These are phyloP conservation scores for Hypocrella siamensis DNA, from an alignment of 2,329 filamentous ascomycete genomes.

Conservation along the genomic window DNA sequence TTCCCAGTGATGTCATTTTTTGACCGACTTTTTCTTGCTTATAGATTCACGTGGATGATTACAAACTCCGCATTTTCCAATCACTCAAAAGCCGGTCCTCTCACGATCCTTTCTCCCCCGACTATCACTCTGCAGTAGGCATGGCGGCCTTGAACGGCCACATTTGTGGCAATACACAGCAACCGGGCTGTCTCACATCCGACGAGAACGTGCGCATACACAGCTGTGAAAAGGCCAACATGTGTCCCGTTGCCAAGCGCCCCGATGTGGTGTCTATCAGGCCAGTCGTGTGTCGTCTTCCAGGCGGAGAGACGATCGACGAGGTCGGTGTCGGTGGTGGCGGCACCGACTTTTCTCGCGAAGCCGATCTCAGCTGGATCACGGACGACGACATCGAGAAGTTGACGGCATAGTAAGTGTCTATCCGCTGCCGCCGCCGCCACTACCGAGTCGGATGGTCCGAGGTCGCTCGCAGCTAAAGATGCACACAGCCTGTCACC, in stretches of 20 bases:
- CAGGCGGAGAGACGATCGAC: constrained; percentile 44
- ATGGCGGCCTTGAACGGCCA: constrained; percentile 58
- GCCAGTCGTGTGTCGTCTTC: constrained; percentile 55
- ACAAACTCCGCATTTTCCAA: constrained; percentile 59
- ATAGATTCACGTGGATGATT: constrained; percentile 67
- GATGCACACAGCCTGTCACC: constrained; percentile 7
- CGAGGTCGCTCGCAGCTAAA: neutral
- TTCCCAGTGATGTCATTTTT: neutral
- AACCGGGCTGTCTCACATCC: constrained; percentile 57
- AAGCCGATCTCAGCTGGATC: constrained; percentile 47
- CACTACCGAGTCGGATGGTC: neutral
- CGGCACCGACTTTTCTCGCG: constrained; percentile 54
- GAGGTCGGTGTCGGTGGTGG: constrained; percentile 72
- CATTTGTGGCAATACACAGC: constrained; percentile 53
- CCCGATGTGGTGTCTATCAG: constrained; percentile 55
- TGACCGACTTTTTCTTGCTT: neutral
- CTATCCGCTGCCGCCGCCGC: too few relatives aligned
- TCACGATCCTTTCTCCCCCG: constrained; percentile 20
- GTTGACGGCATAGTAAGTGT: constrained; percentile 22
- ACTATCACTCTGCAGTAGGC: constrained; percentile 35
- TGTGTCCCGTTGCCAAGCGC: constrained; percentile 33
- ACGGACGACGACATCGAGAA: constrained; percentile 35
- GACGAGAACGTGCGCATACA: constrained; percentile 53
- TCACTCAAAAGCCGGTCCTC: constrained; percentile 35
- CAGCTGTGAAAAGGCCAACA: constrained; percentile 65